Conservation (phyloP, 2,329 filamentous ascomycete species). For the Onygena corvina region DNA sequence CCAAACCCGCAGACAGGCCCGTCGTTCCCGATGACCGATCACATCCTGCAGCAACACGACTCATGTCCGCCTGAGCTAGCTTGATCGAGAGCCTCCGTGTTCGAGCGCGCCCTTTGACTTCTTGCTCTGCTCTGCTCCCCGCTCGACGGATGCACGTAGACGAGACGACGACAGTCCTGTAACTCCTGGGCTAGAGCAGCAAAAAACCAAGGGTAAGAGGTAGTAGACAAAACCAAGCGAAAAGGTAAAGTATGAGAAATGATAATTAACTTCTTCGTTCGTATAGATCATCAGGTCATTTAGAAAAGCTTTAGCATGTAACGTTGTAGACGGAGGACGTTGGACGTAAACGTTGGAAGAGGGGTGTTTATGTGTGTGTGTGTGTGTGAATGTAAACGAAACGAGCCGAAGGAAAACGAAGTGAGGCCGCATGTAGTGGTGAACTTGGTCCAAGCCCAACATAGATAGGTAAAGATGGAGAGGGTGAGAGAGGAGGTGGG, state of each 20-base stretch:
- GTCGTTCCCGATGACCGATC: background rate
- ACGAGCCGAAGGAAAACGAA: conserved; percentile 1
- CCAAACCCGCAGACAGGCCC: too few species aligned
- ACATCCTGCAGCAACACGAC: background rate
- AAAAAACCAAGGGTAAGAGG: background rate
- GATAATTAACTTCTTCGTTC: conserved; percentile 10
- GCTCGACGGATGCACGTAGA: conserved; percentile 2
- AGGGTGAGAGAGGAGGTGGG: background rate
- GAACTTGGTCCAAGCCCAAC: too few species aligned
- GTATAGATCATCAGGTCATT: conserved; percentile 9
- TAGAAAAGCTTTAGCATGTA: conserved; percentile 5
- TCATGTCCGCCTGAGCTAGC: background rate
- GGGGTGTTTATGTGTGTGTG: background rate
- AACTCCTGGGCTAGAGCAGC: conserved; percentile 8
- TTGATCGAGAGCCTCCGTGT: too few species aligned
- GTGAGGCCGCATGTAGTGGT: background rate
- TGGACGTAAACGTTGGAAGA: background rate
- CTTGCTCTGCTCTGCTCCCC: background rate
- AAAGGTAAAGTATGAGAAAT: background rate
- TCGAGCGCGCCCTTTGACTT: background rate
- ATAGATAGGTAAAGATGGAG: background rate
- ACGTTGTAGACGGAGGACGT: background rate
- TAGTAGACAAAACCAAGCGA: background rate
- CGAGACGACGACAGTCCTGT: conserved; percentile 2
- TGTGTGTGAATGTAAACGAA: background rate